A percentile compares a stretch with the other conserved stretches of the same genome.
phyloP scores from a whole-genome alignment of 2,329 filamentous ascomycete genomes.

The Cordyceps cateniannulata region DNA sequence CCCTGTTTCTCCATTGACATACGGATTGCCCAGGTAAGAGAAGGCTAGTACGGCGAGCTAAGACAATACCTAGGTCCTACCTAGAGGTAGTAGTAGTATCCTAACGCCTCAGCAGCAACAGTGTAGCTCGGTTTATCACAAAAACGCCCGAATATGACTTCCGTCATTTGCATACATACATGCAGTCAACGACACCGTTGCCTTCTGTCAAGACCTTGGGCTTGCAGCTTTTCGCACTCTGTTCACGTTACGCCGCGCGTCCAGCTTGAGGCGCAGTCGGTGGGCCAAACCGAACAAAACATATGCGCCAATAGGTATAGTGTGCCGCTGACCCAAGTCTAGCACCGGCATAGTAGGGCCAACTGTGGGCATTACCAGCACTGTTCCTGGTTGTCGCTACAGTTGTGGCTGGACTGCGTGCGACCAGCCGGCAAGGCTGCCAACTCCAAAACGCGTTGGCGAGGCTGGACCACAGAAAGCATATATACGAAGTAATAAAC shows the following conservation, averaged over 20 bases:
- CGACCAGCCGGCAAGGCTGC: not conserved
- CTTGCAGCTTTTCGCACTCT: not conserved
- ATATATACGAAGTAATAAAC: not conserved
- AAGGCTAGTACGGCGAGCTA: not conserved
- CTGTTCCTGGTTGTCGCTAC: not conserved
- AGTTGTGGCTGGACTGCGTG: slow-evolving; percentile 5
- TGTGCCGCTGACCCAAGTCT: not conserved
- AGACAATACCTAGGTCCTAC: no score
- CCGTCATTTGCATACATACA: not conserved
- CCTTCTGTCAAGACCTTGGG: not conserved
- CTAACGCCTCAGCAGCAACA: not conserved
- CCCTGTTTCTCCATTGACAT: no score
- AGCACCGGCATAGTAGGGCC: no score
- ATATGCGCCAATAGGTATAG: not conserved
- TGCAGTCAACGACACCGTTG: not conserved
- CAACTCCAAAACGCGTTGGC: not conserved
- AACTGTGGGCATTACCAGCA: not conserved
- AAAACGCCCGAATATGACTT: no score
- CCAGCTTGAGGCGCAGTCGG: slow-evolving; percentile 4
- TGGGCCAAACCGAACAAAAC: slow-evolving; percentile 1
- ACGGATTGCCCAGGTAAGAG: no score
- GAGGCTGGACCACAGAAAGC: not conserved
- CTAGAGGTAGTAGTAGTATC: no score
- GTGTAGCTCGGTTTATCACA: no score
- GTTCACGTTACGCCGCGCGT: not conserved